Evolutionary conservation across 148 eudicot species (phyloP).

Genomic region (Rhododendron ferrugineum): DNA sequence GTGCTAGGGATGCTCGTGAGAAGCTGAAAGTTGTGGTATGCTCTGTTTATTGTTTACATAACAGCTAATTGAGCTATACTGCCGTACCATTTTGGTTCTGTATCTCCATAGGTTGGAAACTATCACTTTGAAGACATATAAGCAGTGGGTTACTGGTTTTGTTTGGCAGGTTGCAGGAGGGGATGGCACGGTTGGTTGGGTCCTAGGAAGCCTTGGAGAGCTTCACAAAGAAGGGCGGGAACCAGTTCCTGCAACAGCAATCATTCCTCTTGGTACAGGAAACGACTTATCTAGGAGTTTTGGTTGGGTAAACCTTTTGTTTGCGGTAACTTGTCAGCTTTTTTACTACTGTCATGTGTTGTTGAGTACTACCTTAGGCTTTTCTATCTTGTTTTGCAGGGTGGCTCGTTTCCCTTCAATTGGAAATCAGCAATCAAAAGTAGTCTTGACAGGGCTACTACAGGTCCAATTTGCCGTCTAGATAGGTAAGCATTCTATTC

Average conservation of each 20-base stretch:
- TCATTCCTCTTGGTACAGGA: conserved; percentile 98
- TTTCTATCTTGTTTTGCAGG: conserved; percentile 29
- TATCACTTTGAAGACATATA: background rate
- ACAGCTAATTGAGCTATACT: background rate
- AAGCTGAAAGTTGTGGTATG: conserved; percentile 80
- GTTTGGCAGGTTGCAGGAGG: conserved; percentile 82
- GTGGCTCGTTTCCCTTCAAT: conserved; percentile 89
- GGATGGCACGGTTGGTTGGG: conserved; percentile 95
- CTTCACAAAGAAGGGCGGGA: conserved; percentile 57
- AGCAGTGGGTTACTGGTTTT: background rate
- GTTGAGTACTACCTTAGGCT: background rate
- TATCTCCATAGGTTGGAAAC: background rate
- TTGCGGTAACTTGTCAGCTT: background rate
- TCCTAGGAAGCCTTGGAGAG: conserved; percentile 76
- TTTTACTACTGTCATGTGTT: background rate
- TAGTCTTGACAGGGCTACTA: conserved; percentile 55
- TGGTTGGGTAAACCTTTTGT: conserved; percentile 66
- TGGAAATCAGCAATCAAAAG: conserved; percentile 82
- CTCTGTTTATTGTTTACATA: background rate
- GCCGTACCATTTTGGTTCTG: background rate
- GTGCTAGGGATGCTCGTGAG: conserved; percentile 64
- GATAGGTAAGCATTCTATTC: conserved; percentile 50
- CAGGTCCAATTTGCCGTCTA: conserved; percentile 44
- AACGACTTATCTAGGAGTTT: conserved; percentile 92
- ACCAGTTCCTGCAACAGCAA: conserved; percentile 75